Evolutionary conservation across 2,329 filamentous ascomycete species (phyloP).

Genomic region (Dactylellina parvicollis): DNA sequence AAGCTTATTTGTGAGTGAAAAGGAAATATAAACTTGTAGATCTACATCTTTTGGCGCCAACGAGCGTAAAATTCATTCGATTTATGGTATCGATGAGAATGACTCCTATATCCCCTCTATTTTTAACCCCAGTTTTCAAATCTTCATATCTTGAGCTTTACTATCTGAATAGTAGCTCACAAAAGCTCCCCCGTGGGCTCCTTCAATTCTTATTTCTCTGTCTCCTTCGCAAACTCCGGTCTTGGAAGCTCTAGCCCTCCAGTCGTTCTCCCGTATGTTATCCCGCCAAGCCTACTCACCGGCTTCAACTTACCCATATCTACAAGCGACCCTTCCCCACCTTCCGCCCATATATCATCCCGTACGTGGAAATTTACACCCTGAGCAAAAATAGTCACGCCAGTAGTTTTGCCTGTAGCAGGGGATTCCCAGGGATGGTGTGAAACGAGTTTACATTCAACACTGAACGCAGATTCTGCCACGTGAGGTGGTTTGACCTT

Average conservation of each 20-base stretch:
- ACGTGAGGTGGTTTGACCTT: slow-evolving; percentile 78
- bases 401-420: slow-evolving; percentile 77
- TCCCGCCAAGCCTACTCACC: slow-evolving; percentile 81
- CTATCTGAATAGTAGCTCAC: no score
- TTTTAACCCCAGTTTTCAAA: no score
- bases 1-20: no score
- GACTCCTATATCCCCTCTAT: neutral
- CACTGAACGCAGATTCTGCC: slow-evolving; percentile 80
- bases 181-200: slow-evolving; percentile 65
- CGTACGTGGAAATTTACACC: slow-evolving; percentile 88
- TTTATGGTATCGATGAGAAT: no score
- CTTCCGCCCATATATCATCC: slow-evolving; percentile 85
- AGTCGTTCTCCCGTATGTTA: slow-evolving; percentile 78
- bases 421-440: slow-evolving; percentile 77
- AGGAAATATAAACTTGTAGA: no score
- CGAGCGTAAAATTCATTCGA: no score
- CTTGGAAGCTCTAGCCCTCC: slow-evolving; percentile 77
- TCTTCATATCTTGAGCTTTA: no score
- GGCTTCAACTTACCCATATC: slow-evolving; percentile 80
- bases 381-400: slow-evolving; percentile 80
- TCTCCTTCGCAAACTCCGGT: slow-evolving; percentile 68
- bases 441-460: slow-evolving; percentile 82
- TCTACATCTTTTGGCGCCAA: no score
- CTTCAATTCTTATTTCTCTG: slow-evolving; percentile 66
- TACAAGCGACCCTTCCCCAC: slow-evolving; percentile 71